Base-by-base conservation (phyloP, 1,284 basidiomycete genomes). In the Leccinum subatratum region DNA sequence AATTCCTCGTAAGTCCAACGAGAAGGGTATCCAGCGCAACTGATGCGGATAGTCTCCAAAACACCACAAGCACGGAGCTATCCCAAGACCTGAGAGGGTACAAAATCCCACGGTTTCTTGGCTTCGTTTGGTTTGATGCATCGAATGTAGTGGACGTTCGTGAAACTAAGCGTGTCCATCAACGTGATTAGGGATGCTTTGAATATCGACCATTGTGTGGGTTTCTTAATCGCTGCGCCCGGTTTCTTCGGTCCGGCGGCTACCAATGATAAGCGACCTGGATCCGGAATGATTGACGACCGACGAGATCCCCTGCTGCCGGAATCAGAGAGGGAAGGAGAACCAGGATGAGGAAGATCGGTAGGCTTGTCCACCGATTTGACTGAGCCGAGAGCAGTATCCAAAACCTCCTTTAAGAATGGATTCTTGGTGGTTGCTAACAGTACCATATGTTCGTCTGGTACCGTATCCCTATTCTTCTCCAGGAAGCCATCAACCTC, bases 51-150 rank as follows among this genome's bases (percentile, higher is more conserved):
- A 2, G 97, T 99, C 79, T 99, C 97, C 63, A 99, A 84, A 61
- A 99, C 97, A 90, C 97, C 97, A 79, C 97, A 99, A 66, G 97
- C 97, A 60, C 97, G 87, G 48, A 99, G 82, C 77, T 99, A 97
- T 39, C 94, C 91, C 51, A 99, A 81, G 18, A 99, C 96, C 77
- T 98, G 96, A 72, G 96, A 94, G 30, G 96, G 94, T 65, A 94
- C 90, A 73, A 98, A 96, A 76, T 95, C 93, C 97, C 97, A 99
- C 22, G 97, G 95, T 67, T 85, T 88, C 81, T 99, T 99, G 69
- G 87, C 85, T 75, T 99, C 97, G 77, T 99, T 99, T 2, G 97
- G 97, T 79, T 99, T 99, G 84, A 99, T 99, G 79, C 97, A 99
- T 64, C 97, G 90, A 73, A 99, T 99, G 77, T 99, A 99, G 78